These are phyloP conservation scores for Oldenlandia corymbosa DNA, from an alignment of 257 asterid species.

Conservation along the genomic window DNA sequence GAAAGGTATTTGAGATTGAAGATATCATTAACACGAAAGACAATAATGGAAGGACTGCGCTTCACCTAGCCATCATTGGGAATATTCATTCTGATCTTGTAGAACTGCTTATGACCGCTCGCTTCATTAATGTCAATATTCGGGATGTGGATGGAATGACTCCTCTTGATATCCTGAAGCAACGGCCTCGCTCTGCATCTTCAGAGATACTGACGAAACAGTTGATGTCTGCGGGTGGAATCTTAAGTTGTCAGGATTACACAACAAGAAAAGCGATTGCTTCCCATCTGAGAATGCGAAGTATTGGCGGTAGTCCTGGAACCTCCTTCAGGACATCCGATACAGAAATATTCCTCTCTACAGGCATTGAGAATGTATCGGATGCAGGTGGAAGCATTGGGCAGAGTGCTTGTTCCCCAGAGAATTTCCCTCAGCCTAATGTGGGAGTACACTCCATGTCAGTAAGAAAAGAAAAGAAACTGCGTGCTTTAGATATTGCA, in stretches of 20 bases:
- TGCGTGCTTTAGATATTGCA: conserved; percentile 29
- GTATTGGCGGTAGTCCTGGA: conserved; percentile 76
- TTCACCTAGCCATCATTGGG: conserved; percentile 69
- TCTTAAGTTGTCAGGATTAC: conserved; percentile 56
- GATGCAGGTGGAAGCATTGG: conserved; percentile 35
- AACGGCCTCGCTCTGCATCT: conserved; percentile 58
- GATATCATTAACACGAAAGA: conserved; percentile 49
- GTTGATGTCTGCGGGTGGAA: conserved; percentile 79
- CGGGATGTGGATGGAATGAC: conserved; percentile 69
- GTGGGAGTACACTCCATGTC: conserved; percentile 19
- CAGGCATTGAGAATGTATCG: conserved; percentile 55
- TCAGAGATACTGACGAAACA: conserved; percentile 61
- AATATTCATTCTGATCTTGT: conserved; percentile 77
- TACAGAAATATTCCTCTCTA: conserved; percentile 58
- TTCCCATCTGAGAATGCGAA: conserved; percentile 64
- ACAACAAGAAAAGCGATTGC: conserved; percentile 68
- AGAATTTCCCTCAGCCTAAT: conserved; percentile 25
- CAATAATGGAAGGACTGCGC: conserved; percentile 64
- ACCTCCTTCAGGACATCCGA: conserved; percentile 79
- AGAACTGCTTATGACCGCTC: conserved; percentile 62
- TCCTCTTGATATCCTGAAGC: conserved; percentile 72
- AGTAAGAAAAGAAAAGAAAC: conserved; percentile 27
- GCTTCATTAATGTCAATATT: conserved; percentile 51
- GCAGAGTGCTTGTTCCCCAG: conserved; percentile 39
- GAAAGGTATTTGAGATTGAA: conserved; percentile 40